phyloP scores from a whole-genome alignment of 2,329 filamentous ascomycete species.

The Chalaropsis ovoidea region DNA sequence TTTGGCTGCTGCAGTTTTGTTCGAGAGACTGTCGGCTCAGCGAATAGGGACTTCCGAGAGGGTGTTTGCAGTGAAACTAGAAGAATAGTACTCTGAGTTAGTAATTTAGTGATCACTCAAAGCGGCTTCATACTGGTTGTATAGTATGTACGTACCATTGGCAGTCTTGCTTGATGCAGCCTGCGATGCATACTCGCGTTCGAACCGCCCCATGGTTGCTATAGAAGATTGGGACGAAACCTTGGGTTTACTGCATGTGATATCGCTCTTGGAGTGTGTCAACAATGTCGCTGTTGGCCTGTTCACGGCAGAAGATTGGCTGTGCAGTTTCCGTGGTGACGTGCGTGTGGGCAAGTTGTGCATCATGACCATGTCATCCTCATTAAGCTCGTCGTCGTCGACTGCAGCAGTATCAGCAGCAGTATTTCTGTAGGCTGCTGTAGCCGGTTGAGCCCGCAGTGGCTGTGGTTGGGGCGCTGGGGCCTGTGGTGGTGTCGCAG shows the following conservation, averaged over 20 bases:
- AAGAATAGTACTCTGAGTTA: not conserved
- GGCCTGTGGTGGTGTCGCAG: constrained; percentile 32
- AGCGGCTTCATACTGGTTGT: not conserved
- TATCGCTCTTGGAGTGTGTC: not conserved
- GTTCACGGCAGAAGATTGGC: not conserved
- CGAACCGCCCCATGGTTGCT: constrained; percentile 21
- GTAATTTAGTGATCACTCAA: not conserved
- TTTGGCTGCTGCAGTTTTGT: not conserved
- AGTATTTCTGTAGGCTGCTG: not conserved
- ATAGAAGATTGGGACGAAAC: not conserved
- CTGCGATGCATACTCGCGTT: constrained; percentile 22
- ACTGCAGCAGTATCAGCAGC: constrained; percentile 29
- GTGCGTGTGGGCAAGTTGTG: constrained; percentile 19
- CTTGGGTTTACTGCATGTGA: not conserved
- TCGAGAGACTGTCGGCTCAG: not conserved
- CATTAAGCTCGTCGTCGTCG: constrained; percentile 28
- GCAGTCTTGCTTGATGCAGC: constrained; percentile 11
- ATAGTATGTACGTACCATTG: constrained; percentile 15
- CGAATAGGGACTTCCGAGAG: not conserved
- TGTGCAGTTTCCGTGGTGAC: constrained; percentile 14
- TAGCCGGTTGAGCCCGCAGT: not conserved
- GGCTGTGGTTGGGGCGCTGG: not conserved
- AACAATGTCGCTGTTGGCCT: not conserved
- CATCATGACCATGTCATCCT: constrained; percentile 20
- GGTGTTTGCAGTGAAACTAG: not conserved